phyloP scores from a whole-genome alignment of 2,329 filamentous ascomycete genomes.

The Seiridium cupressi region DNA sequence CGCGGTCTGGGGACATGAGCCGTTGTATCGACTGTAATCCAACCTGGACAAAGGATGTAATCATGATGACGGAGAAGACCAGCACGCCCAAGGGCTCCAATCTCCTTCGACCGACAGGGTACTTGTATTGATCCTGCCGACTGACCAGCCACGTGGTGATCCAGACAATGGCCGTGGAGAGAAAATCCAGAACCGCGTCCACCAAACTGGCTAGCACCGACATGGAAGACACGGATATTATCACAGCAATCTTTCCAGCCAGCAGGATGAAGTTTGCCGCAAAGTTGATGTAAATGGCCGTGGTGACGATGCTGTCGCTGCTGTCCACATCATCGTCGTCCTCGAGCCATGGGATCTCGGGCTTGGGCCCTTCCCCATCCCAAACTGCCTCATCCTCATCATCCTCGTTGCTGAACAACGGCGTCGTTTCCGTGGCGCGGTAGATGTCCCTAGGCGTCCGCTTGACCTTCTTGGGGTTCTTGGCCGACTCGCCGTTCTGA shows the following conservation, averaged over 20 bases:
- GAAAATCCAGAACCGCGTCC: constrained; percentile 76
- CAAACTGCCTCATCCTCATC: constrained; percentile 43
- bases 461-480: constrained; percentile 55
- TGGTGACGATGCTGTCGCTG: constrained; percentile 71
- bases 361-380: constrained; percentile 36
- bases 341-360: constrained; percentile 68
- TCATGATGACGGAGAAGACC: constrained; percentile 83
- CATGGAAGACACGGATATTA: constrained; percentile 75
- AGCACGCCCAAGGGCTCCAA: constrained; percentile 79
- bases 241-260: constrained; percentile 73
- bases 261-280: constrained; percentile 74
- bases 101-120: constrained; percentile 74
- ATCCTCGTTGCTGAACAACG: constrained; percentile 56
- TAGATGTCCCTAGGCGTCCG: constrained; percentile 86
- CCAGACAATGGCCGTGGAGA: constrained; percentile 80
- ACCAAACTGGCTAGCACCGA: constrained; percentile 79
- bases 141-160: constrained; percentile 73
- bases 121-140: constrained; percentile 70
- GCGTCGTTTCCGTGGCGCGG: constrained; percentile 67
- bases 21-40: constrained; percentile 67
- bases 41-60: constrained; percentile 80
- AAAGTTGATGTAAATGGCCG: constrained; percentile 87
- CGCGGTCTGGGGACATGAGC: constrained; percentile 58
- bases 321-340: constrained; percentile 71
- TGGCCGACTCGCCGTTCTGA: neutral